Conservation (phyloP, 768 basidiomycete genomes). For the Termitomyces sp. region DNA sequence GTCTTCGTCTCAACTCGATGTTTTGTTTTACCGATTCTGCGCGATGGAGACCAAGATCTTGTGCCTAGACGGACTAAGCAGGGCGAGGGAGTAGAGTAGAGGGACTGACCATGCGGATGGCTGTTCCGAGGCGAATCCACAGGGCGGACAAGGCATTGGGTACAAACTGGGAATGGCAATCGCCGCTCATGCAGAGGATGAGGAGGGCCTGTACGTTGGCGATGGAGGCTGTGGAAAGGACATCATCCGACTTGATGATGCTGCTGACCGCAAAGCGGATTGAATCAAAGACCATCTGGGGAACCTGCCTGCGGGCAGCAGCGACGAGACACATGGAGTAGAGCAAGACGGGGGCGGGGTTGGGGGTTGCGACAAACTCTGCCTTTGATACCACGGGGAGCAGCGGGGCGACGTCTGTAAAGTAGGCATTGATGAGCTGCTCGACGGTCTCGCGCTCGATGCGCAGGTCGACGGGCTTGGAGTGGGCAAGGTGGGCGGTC, state of each 20-base stretch:
- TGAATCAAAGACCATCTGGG: constrained; percentile 83
- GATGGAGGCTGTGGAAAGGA: constrained; percentile 81
- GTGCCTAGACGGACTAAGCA: constrained; percentile 53
- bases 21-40: constrained; percentile 82
- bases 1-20: constrained; percentile 80
- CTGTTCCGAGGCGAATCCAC: constrained; percentile 81
- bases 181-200: constrained; percentile 82
- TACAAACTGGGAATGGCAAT: constrained; percentile 87
- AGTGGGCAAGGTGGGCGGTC: constrained; percentile 39
- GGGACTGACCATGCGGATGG: constrained; percentile 80
- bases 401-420: constrained; percentile 81
- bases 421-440: constrained; percentile 86
- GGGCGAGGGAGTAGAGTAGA: neutral
- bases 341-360: constrained; percentile 75
- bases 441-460: constrained; percentile 78
- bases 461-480: constrained; percentile 64
- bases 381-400: constrained; percentile 84
- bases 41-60: constrained; percentile 93
- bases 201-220: constrained; percentile 85
- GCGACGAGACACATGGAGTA: constrained; percentile 95
- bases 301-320: constrained; percentile 77
- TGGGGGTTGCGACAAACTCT: constrained; percentile 76
- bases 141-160: constrained; percentile 81
- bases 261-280: constrained; percentile 84
- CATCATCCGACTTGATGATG: constrained; percentile 85